Percentiles rank a stretch among this genome's conserved stretches.
Conservation (phyloP, 371 early-diverging fungal genomes). For the Rhizopus sp. region DNA sequence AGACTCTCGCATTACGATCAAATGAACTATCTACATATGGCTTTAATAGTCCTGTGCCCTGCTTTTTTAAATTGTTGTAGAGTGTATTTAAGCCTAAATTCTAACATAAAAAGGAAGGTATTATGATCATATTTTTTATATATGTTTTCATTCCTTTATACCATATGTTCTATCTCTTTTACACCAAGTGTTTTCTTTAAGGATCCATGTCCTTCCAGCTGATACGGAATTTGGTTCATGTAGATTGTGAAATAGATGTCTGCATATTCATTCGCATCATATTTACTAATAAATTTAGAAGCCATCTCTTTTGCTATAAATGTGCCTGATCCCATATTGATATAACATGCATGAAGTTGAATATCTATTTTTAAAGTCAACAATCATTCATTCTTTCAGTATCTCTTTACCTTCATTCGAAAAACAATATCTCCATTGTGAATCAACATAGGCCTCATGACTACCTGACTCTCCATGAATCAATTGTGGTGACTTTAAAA, state of each 20-base stretch:
- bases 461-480: constrained; percentile 57
- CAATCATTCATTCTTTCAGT: too few relatives aligned
- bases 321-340: constrained; percentile 57
- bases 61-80: constrained; percentile 29
- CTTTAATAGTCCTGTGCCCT: constrained; percentile 6
- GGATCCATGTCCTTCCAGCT: constrained; percentile 39
- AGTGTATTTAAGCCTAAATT: constrained; percentile 38
- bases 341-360: constrained; percentile 60
- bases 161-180: constrained; percentile 20
- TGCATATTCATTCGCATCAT: constrained; percentile 51
- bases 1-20: constrained; percentile 31
- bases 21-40: constrained; percentile 8
- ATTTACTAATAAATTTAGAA: constrained; percentile 50
- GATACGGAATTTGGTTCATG: constrained; percentile 63
- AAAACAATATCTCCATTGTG: constrained; percentile 71
- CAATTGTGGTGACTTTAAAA: constrained; percentile 55
- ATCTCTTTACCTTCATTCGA: constrained; percentile 53
- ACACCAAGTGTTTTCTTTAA: not conserved
- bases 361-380: constrained; percentile 31
- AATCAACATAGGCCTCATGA: constrained; percentile 50
- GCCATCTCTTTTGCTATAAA: constrained; percentile 57
- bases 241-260: constrained; percentile 63
- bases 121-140: not conserved
- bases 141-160: constrained; percentile 15
- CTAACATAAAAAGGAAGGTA: not conserved